A percentile compares a stretch with the other conserved stretches of the same genome.
phyloP scores from a whole-genome alignment of 1,284 basidiomycete species.

The Butyriboletus regius region DNA sequence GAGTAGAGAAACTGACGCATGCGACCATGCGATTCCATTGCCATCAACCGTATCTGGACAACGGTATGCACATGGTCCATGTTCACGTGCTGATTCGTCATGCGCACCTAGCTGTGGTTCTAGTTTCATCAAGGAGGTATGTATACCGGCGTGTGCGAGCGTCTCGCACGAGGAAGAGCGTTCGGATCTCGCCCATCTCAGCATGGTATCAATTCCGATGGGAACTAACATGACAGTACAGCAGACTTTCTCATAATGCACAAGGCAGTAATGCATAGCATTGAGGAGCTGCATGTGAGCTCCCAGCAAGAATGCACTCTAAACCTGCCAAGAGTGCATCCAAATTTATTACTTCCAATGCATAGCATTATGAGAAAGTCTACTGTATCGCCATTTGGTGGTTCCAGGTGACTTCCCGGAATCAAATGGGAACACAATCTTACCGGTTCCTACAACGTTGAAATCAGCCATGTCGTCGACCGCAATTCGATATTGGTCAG shows the following conservation, averaged over 20 bases:
- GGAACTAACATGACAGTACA: background rate
- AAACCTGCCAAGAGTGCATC: too few species aligned
- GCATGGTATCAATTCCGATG: background rate
- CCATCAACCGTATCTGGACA: background rate
- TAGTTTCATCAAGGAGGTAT: background rate
- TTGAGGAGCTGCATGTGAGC: too few species aligned
- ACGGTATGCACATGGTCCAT: background rate
- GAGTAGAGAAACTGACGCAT: background rate
- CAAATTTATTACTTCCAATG: too few species aligned
- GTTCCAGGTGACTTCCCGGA: too few species aligned
- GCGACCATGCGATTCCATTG: background rate
- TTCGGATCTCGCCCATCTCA: background rate
- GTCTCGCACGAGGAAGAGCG: background rate
- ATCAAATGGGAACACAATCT: background rate
- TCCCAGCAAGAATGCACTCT: too few species aligned
- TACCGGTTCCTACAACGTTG: background rate
- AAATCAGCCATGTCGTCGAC: background rate
- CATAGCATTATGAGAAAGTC: too few species aligned
- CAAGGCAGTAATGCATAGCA: too few species aligned
- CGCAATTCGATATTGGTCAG: background rate
- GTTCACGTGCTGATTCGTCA: constrained; percentile 3
- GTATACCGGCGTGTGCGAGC: background rate
- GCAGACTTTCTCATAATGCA: too few species aligned
- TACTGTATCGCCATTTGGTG: background rate
- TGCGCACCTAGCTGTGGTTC: background rate